phyloP scores from a whole-genome alignment of 2,329 filamentous ascomycete genomes.

The Chaetomium sp. region DNA sequence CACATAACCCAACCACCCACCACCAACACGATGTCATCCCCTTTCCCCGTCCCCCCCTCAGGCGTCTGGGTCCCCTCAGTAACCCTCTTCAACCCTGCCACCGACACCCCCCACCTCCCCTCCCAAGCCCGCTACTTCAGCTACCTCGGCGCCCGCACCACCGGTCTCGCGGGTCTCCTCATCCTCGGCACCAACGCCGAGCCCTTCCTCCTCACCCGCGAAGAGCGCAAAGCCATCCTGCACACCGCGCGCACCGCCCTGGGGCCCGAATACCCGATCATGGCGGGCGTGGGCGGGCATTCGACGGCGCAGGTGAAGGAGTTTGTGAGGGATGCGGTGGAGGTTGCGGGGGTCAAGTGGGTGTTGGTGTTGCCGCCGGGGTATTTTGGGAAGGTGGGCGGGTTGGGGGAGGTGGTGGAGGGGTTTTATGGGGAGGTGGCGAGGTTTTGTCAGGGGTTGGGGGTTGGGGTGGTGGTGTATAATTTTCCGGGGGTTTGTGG shows the following conservation, averaged over 20 bases:
- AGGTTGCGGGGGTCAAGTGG: slow-evolving; percentile 53
- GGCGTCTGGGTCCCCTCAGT: slow-evolving; percentile 31
- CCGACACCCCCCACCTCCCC: slow-evolving; percentile 26
- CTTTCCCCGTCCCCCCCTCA: slow-evolving; percentile 21
- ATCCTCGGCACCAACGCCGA: slow-evolving; percentile 32
- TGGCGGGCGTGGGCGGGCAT: slow-evolving; percentile 58
- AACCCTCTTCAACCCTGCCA: slow-evolving; percentile 31
- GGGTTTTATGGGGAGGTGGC: slow-evolving; percentile 55
- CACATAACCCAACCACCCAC: too few relatives aligned
- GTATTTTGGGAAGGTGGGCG: slow-evolving; percentile 57
- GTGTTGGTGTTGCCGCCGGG: slow-evolving; percentile 55
- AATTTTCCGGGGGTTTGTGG: slow-evolving; percentile 65
- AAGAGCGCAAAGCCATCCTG: slow-evolving; percentile 41
- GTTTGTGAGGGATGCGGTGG: slow-evolving; percentile 50
- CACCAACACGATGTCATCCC: too few relatives aligned
- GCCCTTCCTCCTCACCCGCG: slow-evolving; percentile 29
- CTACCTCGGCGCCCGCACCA: slow-evolving; percentile 22
- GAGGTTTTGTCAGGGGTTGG: slow-evolving; percentile 44
- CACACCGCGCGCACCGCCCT: slow-evolving; percentile 47
- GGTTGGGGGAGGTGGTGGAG: slow-evolving; percentile 49
- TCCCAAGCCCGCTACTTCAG: slow-evolving; percentile 27
- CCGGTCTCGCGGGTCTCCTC: slow-evolving; percentile 28
- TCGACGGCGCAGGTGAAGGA: slow-evolving; percentile 58
- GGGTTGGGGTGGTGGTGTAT: slow-evolving; percentile 57
- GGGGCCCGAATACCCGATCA: slow-evolving; percentile 49